Evolutionary conservation across 164 flowering plant species (phyloP).

Genomic region (Santalum album): DNA sequence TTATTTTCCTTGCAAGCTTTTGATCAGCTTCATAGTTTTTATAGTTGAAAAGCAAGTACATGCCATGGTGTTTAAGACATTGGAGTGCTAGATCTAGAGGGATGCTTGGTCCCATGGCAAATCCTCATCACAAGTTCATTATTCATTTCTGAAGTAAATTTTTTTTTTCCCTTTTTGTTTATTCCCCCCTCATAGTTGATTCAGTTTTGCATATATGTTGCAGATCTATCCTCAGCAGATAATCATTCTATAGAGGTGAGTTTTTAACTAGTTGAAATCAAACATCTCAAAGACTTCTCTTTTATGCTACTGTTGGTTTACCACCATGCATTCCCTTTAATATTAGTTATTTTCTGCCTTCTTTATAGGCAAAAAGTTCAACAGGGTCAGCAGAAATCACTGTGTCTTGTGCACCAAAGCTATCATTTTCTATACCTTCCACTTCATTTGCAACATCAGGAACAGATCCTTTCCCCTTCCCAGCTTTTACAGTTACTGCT

Average conservation of each 20-base stretch:
- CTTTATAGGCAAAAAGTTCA: conserved; percentile 38
- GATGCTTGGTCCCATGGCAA: too few relatives aligned
- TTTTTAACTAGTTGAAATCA: conserved; percentile 14
- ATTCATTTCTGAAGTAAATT: too few relatives aligned
- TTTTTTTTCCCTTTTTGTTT: too few relatives aligned
- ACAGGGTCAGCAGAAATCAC: conserved; percentile 34
- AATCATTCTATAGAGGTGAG: conserved; percentile 41
- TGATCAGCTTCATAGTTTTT: too few relatives aligned
- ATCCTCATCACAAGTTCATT: too few relatives aligned
- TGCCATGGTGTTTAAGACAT: too few relatives aligned
- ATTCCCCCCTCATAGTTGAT: conserved; percentile 2
- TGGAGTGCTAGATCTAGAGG: too few relatives aligned
- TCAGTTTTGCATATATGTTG: conserved; percentile 10
- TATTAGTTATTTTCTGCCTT: conserved; percentile 2
- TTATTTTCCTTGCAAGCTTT: too few relatives aligned
- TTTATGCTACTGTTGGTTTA: conserved; percentile 2
- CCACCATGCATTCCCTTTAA: neutral
- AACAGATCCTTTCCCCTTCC: conserved; percentile 27
- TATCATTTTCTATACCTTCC: conserved; percentile 43
- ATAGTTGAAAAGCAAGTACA: too few relatives aligned
- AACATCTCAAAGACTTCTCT: neutral
- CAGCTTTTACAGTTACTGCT: conserved; percentile 20
- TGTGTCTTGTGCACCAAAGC: conserved; percentile 29
- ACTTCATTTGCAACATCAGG: conserved; percentile 31
- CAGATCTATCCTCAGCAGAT: conserved; percentile 38